A percentile compares a stretch with the other conserved stretches of the same genome.
These are phyloP conservation scores for Cyamopsis tetragonoloba DNA, from an alignment of 306 rosid species.

Conservation along the genomic window DNA sequence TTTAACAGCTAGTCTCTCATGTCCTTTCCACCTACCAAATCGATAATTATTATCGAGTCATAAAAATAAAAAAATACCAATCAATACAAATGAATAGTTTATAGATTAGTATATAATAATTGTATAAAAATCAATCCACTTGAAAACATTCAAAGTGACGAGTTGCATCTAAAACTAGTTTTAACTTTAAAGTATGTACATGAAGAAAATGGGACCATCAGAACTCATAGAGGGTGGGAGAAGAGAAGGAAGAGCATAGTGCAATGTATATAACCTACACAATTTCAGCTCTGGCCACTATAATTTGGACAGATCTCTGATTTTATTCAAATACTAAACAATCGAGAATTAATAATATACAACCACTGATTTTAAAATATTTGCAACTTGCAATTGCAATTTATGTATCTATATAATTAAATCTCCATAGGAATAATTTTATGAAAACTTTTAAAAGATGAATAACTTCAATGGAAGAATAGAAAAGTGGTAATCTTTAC, in stretches of 20 bases:
- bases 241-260: conserved; percentile 23
- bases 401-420: no score
- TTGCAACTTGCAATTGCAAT: no score
- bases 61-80: no score
- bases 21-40: conserved; percentile 33
- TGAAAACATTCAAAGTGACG: not conserved
- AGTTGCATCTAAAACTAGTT: conserved; percentile 19
- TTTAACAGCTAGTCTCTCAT: conserved; percentile 7
- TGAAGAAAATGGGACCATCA: conserved; percentile 25
- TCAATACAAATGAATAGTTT: not conserved
- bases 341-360: no score
- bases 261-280: conserved; percentile 31
- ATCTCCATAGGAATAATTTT: no score
- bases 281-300: conserved; percentile 38
- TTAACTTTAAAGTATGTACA: conserved; percentile 35
- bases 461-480: no score
- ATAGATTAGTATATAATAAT: no score
- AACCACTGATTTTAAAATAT: no score
- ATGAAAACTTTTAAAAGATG: no score
- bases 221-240: conserved; percentile 1
- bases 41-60: conserved; percentile 26
- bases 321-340: conserved; percentile 36
- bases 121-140: conserved; percentile 5
- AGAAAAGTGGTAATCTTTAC: no score
- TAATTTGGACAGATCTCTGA: conserved; percentile 38